Evolutionary conservation across 2,329 filamentous ascomycete genomes (phyloP).

Genomic region (Dissoconium aciculare): DNA sequence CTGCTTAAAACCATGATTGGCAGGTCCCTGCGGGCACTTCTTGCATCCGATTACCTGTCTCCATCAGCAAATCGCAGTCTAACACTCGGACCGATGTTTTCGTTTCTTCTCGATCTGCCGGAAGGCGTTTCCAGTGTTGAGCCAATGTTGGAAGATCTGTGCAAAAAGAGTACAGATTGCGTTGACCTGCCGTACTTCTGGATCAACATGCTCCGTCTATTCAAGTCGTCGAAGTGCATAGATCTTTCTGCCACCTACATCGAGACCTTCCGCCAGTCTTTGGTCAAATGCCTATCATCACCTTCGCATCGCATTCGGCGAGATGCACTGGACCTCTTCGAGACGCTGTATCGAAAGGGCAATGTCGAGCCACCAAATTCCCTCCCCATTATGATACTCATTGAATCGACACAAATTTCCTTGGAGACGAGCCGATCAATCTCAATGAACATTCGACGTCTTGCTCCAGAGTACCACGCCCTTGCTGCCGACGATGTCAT

Average conservation of each 20-base stretch:
- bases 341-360: constrained; percentile 23
- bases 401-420: constrained; percentile 65
- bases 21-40: too few species aligned
- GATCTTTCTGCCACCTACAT: constrained; percentile 30
- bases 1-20: too few species aligned
- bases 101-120: constrained; percentile 8
- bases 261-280: constrained; percentile 45
- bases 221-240: constrained; percentile 8
- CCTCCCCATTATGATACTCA: constrained; percentile 55
- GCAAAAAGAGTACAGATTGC: constrained; percentile 8
- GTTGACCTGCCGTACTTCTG: constrained; percentile 15
- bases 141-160: constrained; percentile 12
- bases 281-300: constrained; percentile 60
- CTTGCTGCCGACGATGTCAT: constrained; percentile 49
- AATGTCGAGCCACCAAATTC: neutral
- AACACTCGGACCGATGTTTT: constrained; percentile 12
- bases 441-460: constrained; percentile 71
- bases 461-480: constrained; percentile 49
- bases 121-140: neutral
- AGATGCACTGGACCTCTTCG: constrained; percentile 56
- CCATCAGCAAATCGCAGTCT: too few species aligned
- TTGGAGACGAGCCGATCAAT: constrained; percentile 62
- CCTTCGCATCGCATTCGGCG: constrained; percentile 62
- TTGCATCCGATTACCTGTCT: too few species aligned
- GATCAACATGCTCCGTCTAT: constrained; percentile 14